Base-by-base conservation (phyloP, 768 basidiomycete genomes). In the Suillus decipiens region DNA sequence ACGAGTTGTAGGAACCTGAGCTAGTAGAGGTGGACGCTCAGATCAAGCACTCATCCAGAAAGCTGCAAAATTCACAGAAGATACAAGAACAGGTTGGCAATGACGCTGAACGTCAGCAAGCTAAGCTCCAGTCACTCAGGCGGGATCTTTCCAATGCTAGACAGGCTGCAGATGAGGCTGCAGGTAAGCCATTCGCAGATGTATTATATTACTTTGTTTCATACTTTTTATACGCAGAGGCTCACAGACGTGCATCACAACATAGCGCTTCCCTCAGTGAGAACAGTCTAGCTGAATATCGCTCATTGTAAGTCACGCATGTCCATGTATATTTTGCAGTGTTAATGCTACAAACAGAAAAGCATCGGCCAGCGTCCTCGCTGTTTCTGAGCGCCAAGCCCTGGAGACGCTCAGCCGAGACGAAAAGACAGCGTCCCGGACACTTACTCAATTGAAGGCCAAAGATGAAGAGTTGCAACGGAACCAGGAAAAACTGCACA, bases 211-310 rank as follows among this genome's bases (percentile, higher is more conserved):
- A 1, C 19, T 55, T 22, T 42, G 54, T 43, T 50, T 66, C 2
- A 63, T 53, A 11, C 31, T 66, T 24, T 67, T 69, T 37, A 17
- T 67, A 37, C 34, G 17, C 68, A 92, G 94, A 94, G 81, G 86
- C 86, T 34, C 90, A 92, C 69, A 79, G 90, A 61, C 85, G 81
- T 70, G 83, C 87, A 7, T 88, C 92, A 11, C 85, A 88, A 69
- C 80, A 85, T 61, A 96, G 92, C 50, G 78, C 92, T 50, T 88
- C 92, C 0, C 79, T 99, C 6, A 90, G 86, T 61, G 89, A 93
- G 71, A 89, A 92, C 62, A 92, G 89, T 70, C 78, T 99, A 15
- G 89, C 90, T 43, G 92, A 98, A 73, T 99, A 99, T 74, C 69
- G 69, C 9, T 62, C 67, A 48, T 47, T 73, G 71, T 72, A 41